Base-by-base conservation (phyloP, 768 basidiomycete genomes). In the Rhodocollybia butyracea region DNA sequence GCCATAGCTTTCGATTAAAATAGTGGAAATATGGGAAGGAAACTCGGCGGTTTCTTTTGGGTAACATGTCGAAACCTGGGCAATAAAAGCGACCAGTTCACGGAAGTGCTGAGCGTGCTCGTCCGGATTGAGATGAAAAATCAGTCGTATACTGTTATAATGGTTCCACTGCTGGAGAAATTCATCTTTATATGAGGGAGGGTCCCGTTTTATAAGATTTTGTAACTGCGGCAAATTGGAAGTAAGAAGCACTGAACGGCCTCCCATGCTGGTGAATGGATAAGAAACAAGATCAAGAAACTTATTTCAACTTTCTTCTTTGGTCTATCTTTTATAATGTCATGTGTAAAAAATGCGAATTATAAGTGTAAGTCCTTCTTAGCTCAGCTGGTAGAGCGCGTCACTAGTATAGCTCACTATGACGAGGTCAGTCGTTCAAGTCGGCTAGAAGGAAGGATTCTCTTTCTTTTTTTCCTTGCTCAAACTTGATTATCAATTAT, bases 101-200 rank as follows among this genome's bases (percentile, higher is more conserved):
- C 86, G 74, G 63, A 95, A 95, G 60, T 91, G 84, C 31, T 86
- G 76, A 0, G 89, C 88, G 63, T 95, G 89, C 64, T 95, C 94
- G 64, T 85, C 84, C 1, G 94, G 91, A 64, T 85, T 85, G 57
- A 88, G 76, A 62, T 80, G 79, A 64, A 94, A 94, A 59, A 99
- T 89, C 63, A 92, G 83, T 31, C 91, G 83, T 54, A 89, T 86
- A 60, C 86, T 89, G 61, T 89, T 83, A 72, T 95, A 98, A 69
- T 96, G 92, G 57, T 91, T 91, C 88, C 94, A 97, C 78, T 99
- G 96, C 60, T 93, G 93, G 15, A 94, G 67, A 62, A 98, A 99
- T 63, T 99, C 97, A 58, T 98, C 96, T 67, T 84, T 89, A 76
- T 99, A 98, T 0, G 83, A 86, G 8, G 74, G 70, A 3, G 96